phyloP scores from a whole-genome alignment of 306 rosid species.

The Pyrus pyrifolia region DNA sequence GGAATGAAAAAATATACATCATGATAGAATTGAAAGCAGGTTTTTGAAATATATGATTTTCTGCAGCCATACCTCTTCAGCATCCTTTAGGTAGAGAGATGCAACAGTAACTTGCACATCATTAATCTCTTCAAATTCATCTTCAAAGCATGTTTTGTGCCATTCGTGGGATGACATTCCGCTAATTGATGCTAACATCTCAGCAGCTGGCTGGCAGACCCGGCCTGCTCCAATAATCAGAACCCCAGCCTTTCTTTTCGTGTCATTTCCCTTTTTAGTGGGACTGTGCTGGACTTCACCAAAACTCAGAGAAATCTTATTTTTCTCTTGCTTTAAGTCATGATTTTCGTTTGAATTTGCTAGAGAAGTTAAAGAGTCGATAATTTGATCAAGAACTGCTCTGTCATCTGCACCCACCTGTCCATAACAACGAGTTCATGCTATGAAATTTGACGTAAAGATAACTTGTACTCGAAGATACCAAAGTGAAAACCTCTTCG shows the following conservation, averaged over 20 bases:
- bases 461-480: background rate
- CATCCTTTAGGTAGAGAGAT: slow-evolving; percentile 83
- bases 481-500: background rate
- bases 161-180: slow-evolving; percentile 32
- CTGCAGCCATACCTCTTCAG: slow-evolving; percentile 59
- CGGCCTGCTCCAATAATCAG: slow-evolving; percentile 94
- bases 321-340: slow-evolving; percentile 33
- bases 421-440: slow-evolving; percentile 22
- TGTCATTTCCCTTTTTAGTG: slow-evolving; percentile 30
- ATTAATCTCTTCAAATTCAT: slow-evolving; percentile 49
- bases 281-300: slow-evolving; percentile 52
- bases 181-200: slow-evolving; percentile 65
- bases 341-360: slow-evolving; percentile 48
- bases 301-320: slow-evolving; percentile 51
- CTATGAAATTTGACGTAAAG: background rate
- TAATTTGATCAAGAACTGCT: slow-evolving; percentile 58
- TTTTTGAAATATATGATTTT: background rate
- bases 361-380: slow-evolving; percentile 68
- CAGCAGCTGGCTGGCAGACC: slow-evolving; percentile 90
- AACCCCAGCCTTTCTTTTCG: slow-evolving; percentile 54
- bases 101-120: slow-evolving; percentile 80
- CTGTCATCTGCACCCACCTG: slow-evolving; percentile 87
- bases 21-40: background rate
- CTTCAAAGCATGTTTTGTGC: slow-evolving; percentile 42
- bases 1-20: background rate